Evolutionary conservation across 345 rosid genomes (phyloP).

Genomic region (Geranium brycei): DNA sequence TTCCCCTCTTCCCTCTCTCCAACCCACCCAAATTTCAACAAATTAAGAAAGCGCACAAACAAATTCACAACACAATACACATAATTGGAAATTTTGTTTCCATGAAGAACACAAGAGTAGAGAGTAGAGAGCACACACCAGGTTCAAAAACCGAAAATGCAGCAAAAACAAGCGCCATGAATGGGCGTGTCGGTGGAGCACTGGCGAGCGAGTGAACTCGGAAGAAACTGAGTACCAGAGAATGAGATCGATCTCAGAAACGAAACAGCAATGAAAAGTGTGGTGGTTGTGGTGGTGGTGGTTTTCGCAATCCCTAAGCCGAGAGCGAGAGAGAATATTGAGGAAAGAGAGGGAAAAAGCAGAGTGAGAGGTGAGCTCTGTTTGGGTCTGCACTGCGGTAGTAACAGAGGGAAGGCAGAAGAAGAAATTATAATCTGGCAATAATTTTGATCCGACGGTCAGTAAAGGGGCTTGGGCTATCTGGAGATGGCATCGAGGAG

Average conservation of each 20-base stretch:
- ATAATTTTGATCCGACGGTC: conserved; percentile 33
- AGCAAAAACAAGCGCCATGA: conserved; percentile 8
- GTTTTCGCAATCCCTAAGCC: conserved; percentile 5
- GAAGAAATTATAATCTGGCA: conserved; percentile 4
- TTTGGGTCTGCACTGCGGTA: neutral
- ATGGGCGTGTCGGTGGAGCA: conserved; percentile 20
- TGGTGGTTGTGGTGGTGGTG: too few species aligned
- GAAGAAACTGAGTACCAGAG: neutral
- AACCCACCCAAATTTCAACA: neutral
- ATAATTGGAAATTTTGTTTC: too few species aligned
- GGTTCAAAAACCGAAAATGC: conserved; percentile 13
- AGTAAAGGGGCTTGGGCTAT: conserved; percentile 2
- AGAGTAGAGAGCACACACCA: conserved; percentile 11
- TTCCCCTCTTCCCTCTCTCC: too few species aligned
- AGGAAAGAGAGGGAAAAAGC: neutral
- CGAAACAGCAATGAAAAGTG: neutral
- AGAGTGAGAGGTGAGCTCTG: neutral
- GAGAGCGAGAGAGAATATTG: conserved; percentile 5
- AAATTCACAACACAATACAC: neutral
- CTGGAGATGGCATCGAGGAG: conserved; percentile 18
- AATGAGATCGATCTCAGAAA: conserved; percentile 10
- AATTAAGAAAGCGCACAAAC: neutral
- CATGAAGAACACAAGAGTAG: neutral
- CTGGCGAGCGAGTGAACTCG: neutral
- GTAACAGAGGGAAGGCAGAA: too few species aligned